phyloP scores from a whole-genome alignment of 352 stramenopile species.

The Elongisporangium anandrum region DNA sequence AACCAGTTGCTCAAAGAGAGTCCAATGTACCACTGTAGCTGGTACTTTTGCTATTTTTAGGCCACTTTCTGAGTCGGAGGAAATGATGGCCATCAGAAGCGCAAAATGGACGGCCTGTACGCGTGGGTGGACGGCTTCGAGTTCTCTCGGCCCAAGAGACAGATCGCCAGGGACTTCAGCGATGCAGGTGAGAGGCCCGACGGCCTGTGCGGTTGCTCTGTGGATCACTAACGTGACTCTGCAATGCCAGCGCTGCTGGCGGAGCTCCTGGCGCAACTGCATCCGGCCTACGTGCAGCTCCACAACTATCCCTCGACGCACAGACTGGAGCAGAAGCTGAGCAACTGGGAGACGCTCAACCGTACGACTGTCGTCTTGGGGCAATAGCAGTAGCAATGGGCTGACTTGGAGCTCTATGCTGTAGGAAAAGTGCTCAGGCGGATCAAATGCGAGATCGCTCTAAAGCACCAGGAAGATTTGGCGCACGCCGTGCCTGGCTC shows the following conservation, averaged over 20 bases:
- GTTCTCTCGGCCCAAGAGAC: constrained; percentile 35
- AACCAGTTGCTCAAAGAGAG: background rate
- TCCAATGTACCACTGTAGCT: background rate
- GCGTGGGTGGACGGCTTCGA: constrained; percentile 38
- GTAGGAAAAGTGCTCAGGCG: constrained; percentile 41
- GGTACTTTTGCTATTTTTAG: constrained; percentile 1
- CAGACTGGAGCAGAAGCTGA: constrained; percentile 41
- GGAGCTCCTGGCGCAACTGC: constrained; percentile 40
- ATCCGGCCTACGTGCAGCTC: constrained; percentile 38
- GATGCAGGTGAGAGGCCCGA: constrained; percentile 21
- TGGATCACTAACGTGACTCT: background rate
- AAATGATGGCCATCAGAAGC: constrained; percentile 17
- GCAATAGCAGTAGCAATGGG: background rate
- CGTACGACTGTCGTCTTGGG: constrained; percentile 13
- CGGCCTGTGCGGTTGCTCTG: background rate
- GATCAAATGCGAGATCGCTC: constrained; percentile 39
- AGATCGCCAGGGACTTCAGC: constrained; percentile 43
- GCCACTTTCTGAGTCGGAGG: too few relatives aligned
- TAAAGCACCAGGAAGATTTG: constrained; percentile 39
- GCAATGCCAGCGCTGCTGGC: constrained; percentile 29
- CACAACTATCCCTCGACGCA: constrained; percentile 42
- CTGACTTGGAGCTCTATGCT: background rate
- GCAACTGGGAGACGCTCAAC: constrained; percentile 57
- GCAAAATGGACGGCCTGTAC: constrained; percentile 24
- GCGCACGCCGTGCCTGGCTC: constrained; percentile 31